Evolutionary conservation across 768 basidiomycete species (phyloP).

Genomic region (Fomitopsis pulvina): DNA sequence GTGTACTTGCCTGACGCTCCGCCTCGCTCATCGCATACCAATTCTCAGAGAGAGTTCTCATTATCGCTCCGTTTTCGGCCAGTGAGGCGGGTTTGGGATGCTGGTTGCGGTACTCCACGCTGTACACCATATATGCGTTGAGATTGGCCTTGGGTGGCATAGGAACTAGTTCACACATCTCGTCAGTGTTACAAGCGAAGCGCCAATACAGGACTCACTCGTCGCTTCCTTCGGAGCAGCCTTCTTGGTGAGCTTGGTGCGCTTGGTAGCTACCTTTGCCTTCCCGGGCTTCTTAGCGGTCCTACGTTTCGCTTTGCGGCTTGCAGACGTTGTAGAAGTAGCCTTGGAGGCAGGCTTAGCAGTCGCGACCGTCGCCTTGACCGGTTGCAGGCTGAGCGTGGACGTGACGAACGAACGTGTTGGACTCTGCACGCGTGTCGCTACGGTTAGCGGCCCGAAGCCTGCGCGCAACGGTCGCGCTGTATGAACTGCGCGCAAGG

Average conservation of each 20-base stretch:
- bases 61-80: no score
- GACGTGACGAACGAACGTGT: constrained; percentile 10
- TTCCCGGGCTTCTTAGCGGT: neutral
- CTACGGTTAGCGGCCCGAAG: neutral
- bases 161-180: neutral
- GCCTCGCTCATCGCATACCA: no score
- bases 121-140: no score
- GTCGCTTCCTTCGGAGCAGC: constrained; percentile 9
- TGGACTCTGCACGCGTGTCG: neutral
- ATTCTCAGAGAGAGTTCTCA: no score
- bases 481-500: constrained; percentile 4
- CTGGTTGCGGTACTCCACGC: no score
- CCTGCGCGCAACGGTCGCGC: neutral
- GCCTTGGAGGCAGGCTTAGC: neutral
- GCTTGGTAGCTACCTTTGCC: neutral
- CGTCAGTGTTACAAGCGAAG: neutral
- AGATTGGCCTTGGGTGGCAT: neutral
- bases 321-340: neutral
- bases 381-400: neutral
- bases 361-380: neutral
- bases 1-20: no score
- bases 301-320: neutral
- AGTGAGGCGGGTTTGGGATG: no score
- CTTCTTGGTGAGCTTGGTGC: neutral
- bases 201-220: neutral